A percentile compares a stretch with the other conserved stretches of the same genome.
These are phyloP conservation scores for Lippia alba DNA, from an alignment of 305 asterid genomes.

Conservation along the genomic window DNA sequence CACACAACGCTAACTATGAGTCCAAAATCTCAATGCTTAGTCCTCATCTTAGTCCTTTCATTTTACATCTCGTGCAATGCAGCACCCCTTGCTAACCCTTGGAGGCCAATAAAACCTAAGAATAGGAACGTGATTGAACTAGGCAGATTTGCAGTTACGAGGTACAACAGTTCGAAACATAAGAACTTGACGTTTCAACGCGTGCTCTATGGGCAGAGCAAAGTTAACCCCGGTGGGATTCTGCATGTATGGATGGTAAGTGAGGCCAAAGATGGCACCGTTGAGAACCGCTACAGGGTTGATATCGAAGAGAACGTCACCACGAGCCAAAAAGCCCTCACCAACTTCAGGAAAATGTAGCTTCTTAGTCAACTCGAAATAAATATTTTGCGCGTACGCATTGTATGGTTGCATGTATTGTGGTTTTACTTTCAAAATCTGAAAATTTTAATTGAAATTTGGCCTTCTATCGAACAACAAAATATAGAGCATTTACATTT, in stretches of 20 bases:
- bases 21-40: neutral
- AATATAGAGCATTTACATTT: no score
- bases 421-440: no score
- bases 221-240: neutral
- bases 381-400: no score
- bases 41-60: neutral
- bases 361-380: no score
- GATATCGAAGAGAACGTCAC: neutral
- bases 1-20: neutral
- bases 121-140: neutral
- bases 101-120: neutral
- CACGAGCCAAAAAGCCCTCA: no score
- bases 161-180: constrained; percentile 3
- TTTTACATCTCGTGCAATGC: neutral
- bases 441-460: no score
- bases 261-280: neutral
- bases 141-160: neutral
- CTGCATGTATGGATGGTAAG: neutral
- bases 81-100: neutral
- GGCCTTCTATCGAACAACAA: no score
- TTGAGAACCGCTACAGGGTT: neutral
- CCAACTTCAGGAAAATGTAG: no score
- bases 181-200: neutral
- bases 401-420: no score
- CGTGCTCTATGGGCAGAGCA: neutral